Percentiles rank a stretch among this genome's conserved stretches.
These are phyloP conservation scores for Pyricularia grisea DNA, from an alignment of 2,329 filamentous ascomycete genomes.

Conservation along the genomic window DNA sequence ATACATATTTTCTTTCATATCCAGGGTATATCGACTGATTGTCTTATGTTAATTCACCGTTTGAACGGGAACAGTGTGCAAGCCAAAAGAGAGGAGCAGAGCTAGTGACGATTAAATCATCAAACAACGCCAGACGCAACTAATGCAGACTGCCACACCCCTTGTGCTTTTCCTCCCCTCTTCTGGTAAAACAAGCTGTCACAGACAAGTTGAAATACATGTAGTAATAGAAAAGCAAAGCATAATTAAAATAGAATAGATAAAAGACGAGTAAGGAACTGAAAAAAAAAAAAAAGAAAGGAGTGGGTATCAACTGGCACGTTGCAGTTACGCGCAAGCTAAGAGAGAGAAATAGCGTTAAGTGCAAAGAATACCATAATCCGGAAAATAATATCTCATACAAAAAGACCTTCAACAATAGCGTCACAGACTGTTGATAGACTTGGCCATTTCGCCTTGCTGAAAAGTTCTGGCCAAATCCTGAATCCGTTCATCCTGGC, in stretches of 20 bases:
- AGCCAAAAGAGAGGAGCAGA: background rate
- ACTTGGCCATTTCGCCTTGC: conserved; percentile 21
- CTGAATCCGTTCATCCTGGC: conserved; percentile 5
- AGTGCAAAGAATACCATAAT: conserved; percentile 3
- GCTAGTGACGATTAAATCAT: background rate
- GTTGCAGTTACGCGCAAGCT: background rate
- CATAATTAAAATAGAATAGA: background rate
- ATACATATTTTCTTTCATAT: background rate
- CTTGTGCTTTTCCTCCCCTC: background rate
- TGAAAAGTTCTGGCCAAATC: conserved; percentile 16
- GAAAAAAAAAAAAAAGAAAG: too few relatives aligned
- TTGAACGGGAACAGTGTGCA: background rate
- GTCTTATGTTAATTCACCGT: background rate
- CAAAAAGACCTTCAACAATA: conserved; percentile 32
- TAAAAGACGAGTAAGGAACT: background rate
- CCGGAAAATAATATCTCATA: conserved; percentile 14
- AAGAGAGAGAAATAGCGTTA: conserved; percentile 1
- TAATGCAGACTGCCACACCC: background rate
- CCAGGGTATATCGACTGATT: background rate
- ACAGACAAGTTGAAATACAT: background rate
- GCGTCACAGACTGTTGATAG: conserved; percentile 35
- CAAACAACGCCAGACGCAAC: background rate
- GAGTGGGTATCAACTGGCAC: background rate
- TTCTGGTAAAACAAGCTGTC: background rate
- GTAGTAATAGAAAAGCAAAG: background rate